Evolutionary conservation across 2,329 filamentous ascomycete genomes (phyloP), one percentile per base, ranked within the genome.

Genomic region (Exophiala calicioides): DNA sequence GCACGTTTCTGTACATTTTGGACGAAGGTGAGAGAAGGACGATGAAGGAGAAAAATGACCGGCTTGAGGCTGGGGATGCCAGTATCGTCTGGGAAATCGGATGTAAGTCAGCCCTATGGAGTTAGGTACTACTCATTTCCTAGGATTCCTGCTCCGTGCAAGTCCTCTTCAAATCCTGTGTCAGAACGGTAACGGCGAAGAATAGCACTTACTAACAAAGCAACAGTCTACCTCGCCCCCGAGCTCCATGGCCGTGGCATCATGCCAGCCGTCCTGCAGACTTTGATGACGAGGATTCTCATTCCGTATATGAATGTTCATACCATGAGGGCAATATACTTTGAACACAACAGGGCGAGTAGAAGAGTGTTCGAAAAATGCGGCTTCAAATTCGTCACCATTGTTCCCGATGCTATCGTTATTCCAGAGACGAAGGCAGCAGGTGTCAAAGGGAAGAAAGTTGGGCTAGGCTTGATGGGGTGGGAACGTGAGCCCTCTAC

Each of bases 281-380:
- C 55, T 1, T 1, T 64, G 5, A 58, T 65, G 5, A 34, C 46
- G 5, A 57, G 64, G 16, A 60, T 62, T 53, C 54, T 52, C 5
- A 29, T 65, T 3, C 62, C 62, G 6, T 49, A 52, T n/a, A 60
- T 64, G 60, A 64, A 65, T 21, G 50, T 53, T 12, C 55, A 49
- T 5, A 34, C 30, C 3, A 15, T 65, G 15, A 58, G 46, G 45
- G 48, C 43, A 4, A 57, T 40, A 7, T 55, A 50, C 19, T 60
- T 59, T 43, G 53, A 55, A 6, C 59, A 53, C 2, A 65, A 65
- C 30, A 24, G 23, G n/a, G 51, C 58, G 2, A 65, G 63, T 41
- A 16, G 47, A 23, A 50, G 46, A 16, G 61, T 65, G 3, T 58
- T 65, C 43, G 50, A 55, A 32, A 63, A 64, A 43, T 62, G 61